These are phyloP conservation scores for Ophiostoma himal-ulmi DNA, from an alignment of 2,329 filamentous ascomycete species.

Conservation along the genomic window DNA sequence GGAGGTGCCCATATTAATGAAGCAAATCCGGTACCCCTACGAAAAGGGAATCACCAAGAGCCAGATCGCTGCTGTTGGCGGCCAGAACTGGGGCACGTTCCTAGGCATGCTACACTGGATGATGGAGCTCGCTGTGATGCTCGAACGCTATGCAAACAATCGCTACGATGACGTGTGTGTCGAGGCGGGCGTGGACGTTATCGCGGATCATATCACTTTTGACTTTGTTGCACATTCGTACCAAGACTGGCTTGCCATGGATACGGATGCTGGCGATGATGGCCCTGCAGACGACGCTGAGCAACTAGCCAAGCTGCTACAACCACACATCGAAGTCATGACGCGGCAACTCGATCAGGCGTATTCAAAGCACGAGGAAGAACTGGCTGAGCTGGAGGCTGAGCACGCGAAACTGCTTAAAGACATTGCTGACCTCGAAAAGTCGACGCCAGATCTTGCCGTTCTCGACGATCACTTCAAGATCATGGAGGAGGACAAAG, in stretches of 20 bases:
- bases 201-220: conserved; percentile 88
- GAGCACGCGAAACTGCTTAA: conserved; percentile 75
- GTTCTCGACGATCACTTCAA: conserved; percentile 85
- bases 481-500: conserved; percentile 88
- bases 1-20: conserved; percentile 86
- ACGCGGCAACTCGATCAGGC: conserved; percentile 76
- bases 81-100: conserved; percentile 95
- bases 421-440: conserved; percentile 85
- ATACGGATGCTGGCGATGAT: conserved; percentile 71
- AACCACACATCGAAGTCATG: conserved; percentile 84
- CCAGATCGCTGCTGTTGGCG: conserved; percentile 88
- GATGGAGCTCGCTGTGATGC: conserved; percentile 94
- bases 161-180: conserved; percentile 86
- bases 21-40: conserved; percentile 90
- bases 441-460: conserved; percentile 74
- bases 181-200: conserved; percentile 81
- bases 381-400: conserved; percentile 77
- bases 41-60: conserved; percentile 95
- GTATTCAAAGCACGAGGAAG: conserved; percentile 77
- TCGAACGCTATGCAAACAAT: conserved; percentile 72
- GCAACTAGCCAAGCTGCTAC: conserved; percentile 65
- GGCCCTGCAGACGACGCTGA: conserved; percentile 75
- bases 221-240: conserved; percentile 87
- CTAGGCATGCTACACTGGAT: conserved; percentile 95
- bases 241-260: conserved; percentile 86